phyloP scores from a whole-genome alignment of 106 monocot genomes.

The Dendrobium nobile region DNA sequence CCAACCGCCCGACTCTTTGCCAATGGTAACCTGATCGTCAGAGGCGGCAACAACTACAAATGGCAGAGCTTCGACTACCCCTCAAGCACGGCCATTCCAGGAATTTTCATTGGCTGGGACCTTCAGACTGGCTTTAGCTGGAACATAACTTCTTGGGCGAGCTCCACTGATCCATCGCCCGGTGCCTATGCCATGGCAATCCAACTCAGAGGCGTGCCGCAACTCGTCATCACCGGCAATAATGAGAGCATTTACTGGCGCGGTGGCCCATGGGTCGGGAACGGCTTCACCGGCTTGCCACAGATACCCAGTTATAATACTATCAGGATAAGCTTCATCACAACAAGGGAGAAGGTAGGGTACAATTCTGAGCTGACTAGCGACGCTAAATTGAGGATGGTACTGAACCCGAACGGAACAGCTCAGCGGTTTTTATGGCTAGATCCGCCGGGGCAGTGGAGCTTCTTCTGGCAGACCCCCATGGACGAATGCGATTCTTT shows the following conservation, averaged over 20 bases:
- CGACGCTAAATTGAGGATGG: not conserved
- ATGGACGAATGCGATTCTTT: slow-evolving; percentile 27
- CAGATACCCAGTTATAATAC: not conserved
- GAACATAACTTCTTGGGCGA: not conserved
- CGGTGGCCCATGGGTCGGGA: slow-evolving; percentile 9
- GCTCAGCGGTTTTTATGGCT: slow-evolving; percentile 24
- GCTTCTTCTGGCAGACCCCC: slow-evolving; percentile 18
- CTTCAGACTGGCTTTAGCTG: not conserved
- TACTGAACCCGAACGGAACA: slow-evolving; percentile 11
- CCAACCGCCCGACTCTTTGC: not conserved
- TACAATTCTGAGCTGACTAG: not conserved
- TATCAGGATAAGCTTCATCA: not conserved
- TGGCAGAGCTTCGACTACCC: slow-evolving; percentile 8
- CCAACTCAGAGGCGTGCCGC: not conserved
- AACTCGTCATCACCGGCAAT: not conserved
- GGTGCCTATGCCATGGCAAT: not conserved
- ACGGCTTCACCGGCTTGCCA: not conserved
- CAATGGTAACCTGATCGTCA: too few species aligned
- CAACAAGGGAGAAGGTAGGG: not conserved
- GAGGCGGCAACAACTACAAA: not conserved
- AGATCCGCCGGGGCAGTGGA: slow-evolving; percentile 16
- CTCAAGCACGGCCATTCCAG: not conserved
- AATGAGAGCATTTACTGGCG: not conserved
- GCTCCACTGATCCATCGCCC: not conserved
- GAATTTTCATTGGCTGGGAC: not conserved